Base-by-base conservation (phyloP, 2,329 filamentous ascomycete genomes). In the Tolypocladium album region DNA sequence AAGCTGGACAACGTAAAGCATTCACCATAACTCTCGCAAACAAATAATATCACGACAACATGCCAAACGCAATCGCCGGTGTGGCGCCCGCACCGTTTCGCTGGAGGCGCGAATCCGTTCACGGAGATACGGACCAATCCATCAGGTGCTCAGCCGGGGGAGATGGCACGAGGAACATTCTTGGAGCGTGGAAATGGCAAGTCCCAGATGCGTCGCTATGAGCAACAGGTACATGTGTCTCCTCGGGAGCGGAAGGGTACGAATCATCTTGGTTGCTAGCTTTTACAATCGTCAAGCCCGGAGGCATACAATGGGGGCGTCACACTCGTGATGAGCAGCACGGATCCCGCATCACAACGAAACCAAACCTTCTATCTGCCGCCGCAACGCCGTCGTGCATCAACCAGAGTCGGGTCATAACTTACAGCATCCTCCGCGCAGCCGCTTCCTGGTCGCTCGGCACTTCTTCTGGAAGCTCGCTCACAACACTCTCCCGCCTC, bases 401-500 rank as follows among this genome's bases (percentile, higher is more conserved):
- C 58, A 56, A n/a, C 50, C 13, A 22, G 11, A 22, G 31, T 34
- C 50, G 20, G 20, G 3, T 38, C 31, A n/a, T 22, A 47, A 13
- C 57, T 60, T 69, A 74, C 61, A 74, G 64, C 71, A 74, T 73
- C 63, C 66, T 73, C 58, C 71, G 66, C 13, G 72, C 69, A 42
- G 69, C 67, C 38, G 73, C 71, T 52, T 75, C 73, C 31, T 67
- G 65, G 34, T 69, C 69, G 13, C 62, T 67, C 22, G 66, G 61
- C 27, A 63, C 64, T 22, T 68, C 70, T 34, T 70, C 71, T 17
- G 69, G 69, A 13, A 62, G 62, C 6, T 64, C 67, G 64, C 75
- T 79, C 17, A 73, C 67, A 4, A 75, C 67, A 60, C 79, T 81
- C 52, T 73, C 75, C 56, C 77, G 71, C 55, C 79, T 69, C 59